A percentile compares a stretch with the other conserved stretches of the same genome.
These are phyloP conservation scores for Selaginella tamariscina DNA, from an alignment of 75 land plant species.

Conservation along the genomic window DNA sequence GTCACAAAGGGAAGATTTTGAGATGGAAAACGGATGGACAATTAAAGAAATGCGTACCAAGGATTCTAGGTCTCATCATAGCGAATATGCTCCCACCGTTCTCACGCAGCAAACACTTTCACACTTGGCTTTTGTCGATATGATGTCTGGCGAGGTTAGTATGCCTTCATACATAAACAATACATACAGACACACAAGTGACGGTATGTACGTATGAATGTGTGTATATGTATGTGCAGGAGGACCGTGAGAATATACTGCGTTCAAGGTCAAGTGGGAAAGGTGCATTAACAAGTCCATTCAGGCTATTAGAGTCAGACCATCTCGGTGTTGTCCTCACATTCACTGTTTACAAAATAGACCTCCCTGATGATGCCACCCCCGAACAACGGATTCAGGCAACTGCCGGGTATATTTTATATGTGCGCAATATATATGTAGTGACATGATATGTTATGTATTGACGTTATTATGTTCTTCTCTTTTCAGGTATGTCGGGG, in stretches of 20 bases:
- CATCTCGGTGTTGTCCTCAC: constrained; percentile 82
- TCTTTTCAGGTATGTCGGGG: not conserved
- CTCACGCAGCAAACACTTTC: constrained; percentile 4
- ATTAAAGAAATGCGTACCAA: constrained; percentile 77
- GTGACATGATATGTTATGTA: not conserved
- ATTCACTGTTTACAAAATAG: constrained; percentile 68
- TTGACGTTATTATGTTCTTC: not conserved
- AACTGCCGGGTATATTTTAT: constrained; percentile 45
- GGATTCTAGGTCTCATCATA: constrained; percentile 27
- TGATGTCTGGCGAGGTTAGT: constrained; percentile 7
- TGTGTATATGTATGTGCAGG: constrained; percentile 39
- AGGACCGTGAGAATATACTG: constrained; percentile 82
- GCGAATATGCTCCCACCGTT: constrained; percentile 27
- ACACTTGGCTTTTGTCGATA: constrained; percentile 2
- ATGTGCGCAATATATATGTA: not conserved
- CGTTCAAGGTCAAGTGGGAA: constrained; percentile 75
- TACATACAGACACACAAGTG: too few relatives aligned
- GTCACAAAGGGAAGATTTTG: constrained; percentile 59
- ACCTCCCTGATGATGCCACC: constrained; percentile 60
- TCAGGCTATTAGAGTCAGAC: constrained; percentile 57
- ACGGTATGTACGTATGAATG: too few relatives aligned
- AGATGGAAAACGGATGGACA: constrained; percentile 62
- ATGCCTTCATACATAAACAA: not conserved
- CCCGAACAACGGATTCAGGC: constrained; percentile 68
- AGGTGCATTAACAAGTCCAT: constrained; percentile 80